Percentiles rank a stretch among this genome's conserved stretches.
Conservation (phyloP, 1,139 yeast species). For the Hyphopichia buzzinii region DNA sequence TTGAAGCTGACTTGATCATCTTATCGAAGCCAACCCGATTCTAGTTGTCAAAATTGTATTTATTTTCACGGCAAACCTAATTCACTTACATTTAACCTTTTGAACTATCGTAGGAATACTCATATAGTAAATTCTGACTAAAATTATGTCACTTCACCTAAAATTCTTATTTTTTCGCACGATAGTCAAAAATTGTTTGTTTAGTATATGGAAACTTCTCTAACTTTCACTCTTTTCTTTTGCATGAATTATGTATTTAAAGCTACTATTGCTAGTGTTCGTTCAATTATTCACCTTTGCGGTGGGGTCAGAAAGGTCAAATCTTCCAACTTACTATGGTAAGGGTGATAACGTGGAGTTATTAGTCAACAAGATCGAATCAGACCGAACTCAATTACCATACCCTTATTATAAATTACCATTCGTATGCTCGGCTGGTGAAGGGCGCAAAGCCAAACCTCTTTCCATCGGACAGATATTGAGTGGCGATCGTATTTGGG, state of each 20-base stretch:
- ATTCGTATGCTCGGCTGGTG: constrained; percentile 74
- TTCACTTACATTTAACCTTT: no score
- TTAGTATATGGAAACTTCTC: no score
- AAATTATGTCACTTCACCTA: no score
- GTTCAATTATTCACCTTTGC: not conserved
- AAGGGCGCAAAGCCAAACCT: constrained; percentile 55
- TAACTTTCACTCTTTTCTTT: not conserved
- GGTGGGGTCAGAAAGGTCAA: constrained; percentile 15
- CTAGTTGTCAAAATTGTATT: no score
- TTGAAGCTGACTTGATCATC: constrained; percentile 25
- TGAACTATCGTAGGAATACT: no score
- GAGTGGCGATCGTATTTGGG: constrained; percentile 79
- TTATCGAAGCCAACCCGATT: no score
- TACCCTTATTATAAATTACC: constrained; percentile 74
- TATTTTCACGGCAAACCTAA: no score
- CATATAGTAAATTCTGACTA: no score
- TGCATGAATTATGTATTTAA: not conserved
- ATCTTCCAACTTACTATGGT: constrained; percentile 28
- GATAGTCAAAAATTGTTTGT: no score
- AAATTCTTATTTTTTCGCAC: not conserved
- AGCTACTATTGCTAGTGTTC: constrained; percentile 1
- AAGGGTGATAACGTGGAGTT: constrained; percentile 66
- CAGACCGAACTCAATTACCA: constrained; percentile 76
- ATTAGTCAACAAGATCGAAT: constrained; percentile 73
- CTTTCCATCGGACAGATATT: constrained; percentile 75